These are phyloP conservation scores for Panus rudis DNA, from an alignment of 768 basidiomycete genomes.

Conservation along the genomic window DNA sequence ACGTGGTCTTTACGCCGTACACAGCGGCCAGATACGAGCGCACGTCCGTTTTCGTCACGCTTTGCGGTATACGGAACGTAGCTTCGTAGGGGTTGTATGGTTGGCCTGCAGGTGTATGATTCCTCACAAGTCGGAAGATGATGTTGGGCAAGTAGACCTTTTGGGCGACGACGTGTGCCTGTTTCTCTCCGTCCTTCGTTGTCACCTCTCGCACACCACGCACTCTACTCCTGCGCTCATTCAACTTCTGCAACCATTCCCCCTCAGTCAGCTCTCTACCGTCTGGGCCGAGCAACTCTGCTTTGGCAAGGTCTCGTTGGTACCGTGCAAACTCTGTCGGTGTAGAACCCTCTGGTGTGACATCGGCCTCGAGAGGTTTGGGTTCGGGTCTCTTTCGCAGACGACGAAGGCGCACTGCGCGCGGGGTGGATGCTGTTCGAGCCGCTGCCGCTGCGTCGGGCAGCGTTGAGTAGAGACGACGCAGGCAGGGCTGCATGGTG, in stretches of 20 bases:
- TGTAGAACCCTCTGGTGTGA: slow-evolving; percentile 50
- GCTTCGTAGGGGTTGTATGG: slow-evolving; percentile 94
- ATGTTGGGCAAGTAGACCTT: slow-evolving; percentile 88
- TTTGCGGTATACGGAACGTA: slow-evolving; percentile 87
- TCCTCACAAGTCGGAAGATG: slow-evolving; percentile 75
- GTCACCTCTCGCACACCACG: slow-evolving; percentile 47
- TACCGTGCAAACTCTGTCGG: slow-evolving; percentile 60
- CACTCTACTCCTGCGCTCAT: slow-evolving; percentile 53
- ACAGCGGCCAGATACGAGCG: slow-evolving; percentile 76
- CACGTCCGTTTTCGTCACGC: slow-evolving; percentile 88
- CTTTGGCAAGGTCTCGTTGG: slow-evolving; percentile 47
- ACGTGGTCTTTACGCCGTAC: slow-evolving; percentile 88
- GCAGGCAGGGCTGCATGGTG: slow-evolving; percentile 30
- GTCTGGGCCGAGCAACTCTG: slow-evolving; percentile 34
- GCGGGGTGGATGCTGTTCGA: slow-evolving; percentile 63
- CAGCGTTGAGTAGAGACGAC: slow-evolving; percentile 36
- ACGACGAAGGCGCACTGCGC: slow-evolving; percentile 67
- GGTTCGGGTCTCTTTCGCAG: slow-evolving; percentile 38
- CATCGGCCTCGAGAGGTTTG: slow-evolving; percentile 35
- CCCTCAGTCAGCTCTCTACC: slow-evolving; percentile 34
- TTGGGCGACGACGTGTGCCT: slow-evolving; percentile 62
- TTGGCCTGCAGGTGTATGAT: slow-evolving; percentile 65
- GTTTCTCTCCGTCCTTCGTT: slow-evolving; percentile 33
- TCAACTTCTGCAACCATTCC: slow-evolving; percentile 54
- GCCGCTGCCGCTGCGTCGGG: slow-evolving; percentile 38